A percentile compares a stretch with the other conserved stretches of the same genome.
Conservation (phyloP, 768 basidiomycete species). For the Rhizopogon rudus region DNA sequence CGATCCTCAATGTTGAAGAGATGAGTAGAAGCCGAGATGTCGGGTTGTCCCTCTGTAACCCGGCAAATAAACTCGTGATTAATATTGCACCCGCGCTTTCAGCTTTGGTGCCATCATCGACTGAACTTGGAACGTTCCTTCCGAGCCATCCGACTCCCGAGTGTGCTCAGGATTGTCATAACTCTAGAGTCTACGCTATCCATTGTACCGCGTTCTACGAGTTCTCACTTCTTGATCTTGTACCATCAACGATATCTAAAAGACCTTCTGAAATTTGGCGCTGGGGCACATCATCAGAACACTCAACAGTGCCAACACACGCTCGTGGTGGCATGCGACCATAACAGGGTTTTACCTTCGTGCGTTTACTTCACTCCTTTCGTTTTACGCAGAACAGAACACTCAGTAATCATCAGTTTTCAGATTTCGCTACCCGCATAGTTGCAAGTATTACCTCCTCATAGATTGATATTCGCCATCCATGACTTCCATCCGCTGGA, state of each 20-base stretch:
- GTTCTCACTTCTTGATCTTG: not conserved
- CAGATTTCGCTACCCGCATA: not conserved
- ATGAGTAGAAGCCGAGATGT: too few species aligned
- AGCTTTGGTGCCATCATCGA: too few species aligned
- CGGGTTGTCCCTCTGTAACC: too few species aligned
- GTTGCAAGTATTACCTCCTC: not conserved
- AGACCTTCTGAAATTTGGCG: not conserved
- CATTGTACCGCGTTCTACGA: not conserved
- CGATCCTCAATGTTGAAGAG: too few species aligned
- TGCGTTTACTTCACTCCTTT: not conserved
- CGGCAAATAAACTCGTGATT: too few species aligned
- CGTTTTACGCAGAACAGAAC: not conserved
- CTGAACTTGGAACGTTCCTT: too few species aligned
- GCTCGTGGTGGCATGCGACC: not conserved
- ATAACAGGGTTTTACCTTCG: not conserved
- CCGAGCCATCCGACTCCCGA: not conserved
- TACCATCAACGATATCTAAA: not conserved
- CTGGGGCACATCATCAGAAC: not conserved
- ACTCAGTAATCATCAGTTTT: too few species aligned
- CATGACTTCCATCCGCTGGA: conserved; percentile 39
- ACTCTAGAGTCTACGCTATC: not conserved
- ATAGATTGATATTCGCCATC: not conserved
- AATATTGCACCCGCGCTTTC: too few species aligned
- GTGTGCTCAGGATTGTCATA: not conserved
- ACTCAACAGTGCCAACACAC: not conserved